Percentiles rank a stretch among this genome's conserved stretches.
These are phyloP conservation scores for Marasmius oreades DNA, from an alignment of 1,284 basidiomycete species.

Conservation along the genomic window DNA sequence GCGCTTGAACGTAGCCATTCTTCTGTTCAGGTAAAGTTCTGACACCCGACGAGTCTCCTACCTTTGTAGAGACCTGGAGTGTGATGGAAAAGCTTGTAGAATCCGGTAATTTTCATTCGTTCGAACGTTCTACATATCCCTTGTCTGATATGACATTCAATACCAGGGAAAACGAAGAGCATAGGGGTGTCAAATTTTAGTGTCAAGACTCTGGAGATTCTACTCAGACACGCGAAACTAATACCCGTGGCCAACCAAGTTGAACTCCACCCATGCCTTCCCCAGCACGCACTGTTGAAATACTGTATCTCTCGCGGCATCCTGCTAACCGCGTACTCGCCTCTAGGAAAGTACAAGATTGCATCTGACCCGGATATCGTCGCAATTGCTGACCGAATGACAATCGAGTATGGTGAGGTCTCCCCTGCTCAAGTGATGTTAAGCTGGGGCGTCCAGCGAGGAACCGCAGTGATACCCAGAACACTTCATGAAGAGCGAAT, in stretches of 20 bases:
- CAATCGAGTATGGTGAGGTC: too few species aligned
- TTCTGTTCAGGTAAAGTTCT: conserved; percentile 9
- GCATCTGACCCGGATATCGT: conserved; percentile 23
- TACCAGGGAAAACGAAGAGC: too few species aligned
- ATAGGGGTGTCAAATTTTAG: too few species aligned
- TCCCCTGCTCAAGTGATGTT: conserved; percentile 39
- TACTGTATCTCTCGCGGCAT: conserved; percentile 48
- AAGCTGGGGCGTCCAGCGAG: conserved; percentile 37
- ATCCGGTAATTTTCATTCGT: conserved; percentile 27
- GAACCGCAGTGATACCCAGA: conserved; percentile 35
- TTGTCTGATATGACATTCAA: too few species aligned
- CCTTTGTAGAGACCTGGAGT: conserved; percentile 48
- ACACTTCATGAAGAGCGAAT: conserved; percentile 36
- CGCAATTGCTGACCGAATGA: conserved; percentile 37
- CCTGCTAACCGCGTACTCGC: conserved; percentile 47
- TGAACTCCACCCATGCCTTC: conserved; percentile 42
- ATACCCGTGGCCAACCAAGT: too few species aligned
- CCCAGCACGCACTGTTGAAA: conserved; percentile 39
- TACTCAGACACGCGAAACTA: too few species aligned
- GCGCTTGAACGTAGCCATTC: neutral
- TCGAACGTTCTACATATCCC: too few species aligned
- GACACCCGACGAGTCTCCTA: conserved; percentile 20
- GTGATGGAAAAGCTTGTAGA: conserved; percentile 55
- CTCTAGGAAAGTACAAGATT: conserved; percentile 37
- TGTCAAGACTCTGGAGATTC: too few species aligned